Percentiles rank a stretch among this genome's conserved stretches.
These are phyloP conservation scores for Apiospora phragmitis DNA, from an alignment of 2,329 filamentous ascomycete genomes.

Conservation along the genomic window DNA sequence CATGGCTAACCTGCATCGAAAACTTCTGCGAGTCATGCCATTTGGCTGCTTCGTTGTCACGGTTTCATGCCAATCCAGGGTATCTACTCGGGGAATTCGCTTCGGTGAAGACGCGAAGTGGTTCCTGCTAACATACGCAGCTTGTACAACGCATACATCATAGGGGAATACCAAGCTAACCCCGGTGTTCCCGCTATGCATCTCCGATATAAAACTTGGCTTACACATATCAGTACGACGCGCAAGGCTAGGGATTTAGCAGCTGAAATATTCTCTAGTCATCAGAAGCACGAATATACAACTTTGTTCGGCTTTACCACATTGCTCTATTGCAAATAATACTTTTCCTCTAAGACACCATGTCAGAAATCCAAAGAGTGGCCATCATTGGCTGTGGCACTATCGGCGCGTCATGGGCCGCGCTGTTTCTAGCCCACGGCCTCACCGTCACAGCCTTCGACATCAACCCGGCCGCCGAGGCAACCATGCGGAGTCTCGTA, in stretches of 20 bases:
- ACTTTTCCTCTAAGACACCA: background rate
- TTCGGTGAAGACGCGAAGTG: background rate
- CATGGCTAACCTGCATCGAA: background rate
- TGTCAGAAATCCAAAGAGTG: constrained; percentile 14
- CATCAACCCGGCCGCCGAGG: constrained; percentile 16
- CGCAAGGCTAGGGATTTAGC: background rate
- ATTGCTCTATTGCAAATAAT: background rate
- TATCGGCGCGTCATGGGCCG: constrained; percentile 17
- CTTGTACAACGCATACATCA: background rate
- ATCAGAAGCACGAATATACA: background rate
- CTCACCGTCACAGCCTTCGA: constrained; percentile 17
- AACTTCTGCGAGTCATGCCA: background rate
- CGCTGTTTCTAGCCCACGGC: constrained; percentile 15
- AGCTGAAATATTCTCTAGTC: background rate
- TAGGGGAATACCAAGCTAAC: background rate
- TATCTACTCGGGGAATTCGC: background rate
- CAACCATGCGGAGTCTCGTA: constrained; percentile 11
- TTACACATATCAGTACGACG: too few relatives aligned
- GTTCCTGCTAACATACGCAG: background rate
- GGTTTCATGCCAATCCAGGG: background rate
- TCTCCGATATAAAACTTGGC: background rate
- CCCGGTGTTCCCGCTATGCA: background rate
- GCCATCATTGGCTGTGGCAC: constrained; percentile 17
- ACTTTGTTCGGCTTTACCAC: background rate
- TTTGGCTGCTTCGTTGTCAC: background rate